Conservation (phyloP, 371 early-diverging fungal species). For the Mucor velutinosus region DNA sequence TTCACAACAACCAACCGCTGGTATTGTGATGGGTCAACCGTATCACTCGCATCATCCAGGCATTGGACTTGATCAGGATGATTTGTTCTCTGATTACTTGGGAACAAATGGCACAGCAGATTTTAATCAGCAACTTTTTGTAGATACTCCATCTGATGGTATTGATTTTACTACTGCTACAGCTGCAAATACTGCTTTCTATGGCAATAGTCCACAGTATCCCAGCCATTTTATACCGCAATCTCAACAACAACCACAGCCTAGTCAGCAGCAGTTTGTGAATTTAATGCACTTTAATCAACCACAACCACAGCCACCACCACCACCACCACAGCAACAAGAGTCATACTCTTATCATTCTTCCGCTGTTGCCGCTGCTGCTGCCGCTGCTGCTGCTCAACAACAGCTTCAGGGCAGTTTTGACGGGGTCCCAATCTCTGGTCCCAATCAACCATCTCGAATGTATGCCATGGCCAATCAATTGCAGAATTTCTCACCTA, state of each 20-base stretch:
- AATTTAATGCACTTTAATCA: slow-evolving; percentile 12
- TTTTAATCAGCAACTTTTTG: slow-evolving; percentile 13
- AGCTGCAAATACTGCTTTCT: slow-evolving; percentile 4
- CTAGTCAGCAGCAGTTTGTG: slow-evolving; percentile 13
- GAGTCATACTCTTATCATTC: background rate
- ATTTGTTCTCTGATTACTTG: slow-evolving; percentile 6
- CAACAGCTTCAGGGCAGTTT: slow-evolving; percentile 25
- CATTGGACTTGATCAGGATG: slow-evolving; percentile 9
- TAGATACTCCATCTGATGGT: slow-evolving; percentile 6
- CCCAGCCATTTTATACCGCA: slow-evolving; percentile 25
- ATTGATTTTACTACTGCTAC: background rate
- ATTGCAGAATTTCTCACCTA: background rate
- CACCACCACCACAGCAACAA: background rate
- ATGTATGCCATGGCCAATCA: slow-evolving; percentile 23
- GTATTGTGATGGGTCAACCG: slow-evolving; percentile 3
- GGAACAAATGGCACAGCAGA: slow-evolving; percentile 3
- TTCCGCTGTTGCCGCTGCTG: background rate
- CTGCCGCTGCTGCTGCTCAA: background rate
- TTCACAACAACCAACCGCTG: slow-evolving; percentile 16
- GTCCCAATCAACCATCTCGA: slow-evolving; percentile 23
- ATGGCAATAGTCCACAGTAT: slow-evolving; percentile 22
- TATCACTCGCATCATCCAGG: background rate
- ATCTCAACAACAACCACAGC: slow-evolving; percentile 3
- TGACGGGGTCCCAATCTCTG: slow-evolving; percentile 28
- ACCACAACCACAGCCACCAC: background rate